Percentiles rank a stretch among this genome's conserved stretches.
Conservation (phyloP, 371 early-diverging fungal species). For the Mortierella sp. region DNA sequence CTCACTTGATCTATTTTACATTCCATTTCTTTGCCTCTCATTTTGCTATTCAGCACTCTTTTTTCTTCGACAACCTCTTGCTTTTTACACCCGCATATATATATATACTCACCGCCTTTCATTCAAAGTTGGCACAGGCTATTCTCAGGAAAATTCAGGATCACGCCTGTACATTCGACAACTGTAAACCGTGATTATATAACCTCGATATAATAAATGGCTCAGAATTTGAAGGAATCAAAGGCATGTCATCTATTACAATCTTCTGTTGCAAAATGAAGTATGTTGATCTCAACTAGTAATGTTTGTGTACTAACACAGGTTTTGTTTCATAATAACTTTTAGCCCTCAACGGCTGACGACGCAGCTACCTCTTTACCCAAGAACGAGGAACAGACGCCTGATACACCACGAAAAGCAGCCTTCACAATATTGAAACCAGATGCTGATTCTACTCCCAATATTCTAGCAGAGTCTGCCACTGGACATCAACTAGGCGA, state of each 20-base stretch:
- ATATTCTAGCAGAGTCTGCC: neutral
- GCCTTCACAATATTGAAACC: slow-evolving; percentile 32
- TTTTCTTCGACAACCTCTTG: no score
- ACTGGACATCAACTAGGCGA: slow-evolving; percentile 1
- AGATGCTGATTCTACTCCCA: slow-evolving; percentile 1
- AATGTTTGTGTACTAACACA: neutral
- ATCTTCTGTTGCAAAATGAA: no score
- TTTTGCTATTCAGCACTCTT: no score
- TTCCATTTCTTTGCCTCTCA: no score
- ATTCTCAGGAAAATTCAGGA: neutral
- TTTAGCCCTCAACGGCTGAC: slow-evolving; percentile 3
- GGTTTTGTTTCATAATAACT: neutral
- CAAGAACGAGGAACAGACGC: neutral
- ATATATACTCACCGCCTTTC: neutral
- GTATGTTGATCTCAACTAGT: neutral
- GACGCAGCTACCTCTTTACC: slow-evolving; percentile 2
- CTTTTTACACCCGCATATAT: neutral
- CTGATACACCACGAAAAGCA: slow-evolving; percentile 2
- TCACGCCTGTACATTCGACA: slow-evolving; percentile 1
- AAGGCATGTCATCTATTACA: neutral
- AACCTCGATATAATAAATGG: neutral
- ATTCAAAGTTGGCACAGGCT: slow-evolving; percentile 2
- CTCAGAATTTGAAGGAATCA: slow-evolving; percentile 9
- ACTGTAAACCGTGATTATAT: neutral
- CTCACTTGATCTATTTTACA: no score